Evolutionary conservation across 1,284 basidiomycete species (phyloP).

Genomic region (Stygiomarasmius scandens): DNA sequence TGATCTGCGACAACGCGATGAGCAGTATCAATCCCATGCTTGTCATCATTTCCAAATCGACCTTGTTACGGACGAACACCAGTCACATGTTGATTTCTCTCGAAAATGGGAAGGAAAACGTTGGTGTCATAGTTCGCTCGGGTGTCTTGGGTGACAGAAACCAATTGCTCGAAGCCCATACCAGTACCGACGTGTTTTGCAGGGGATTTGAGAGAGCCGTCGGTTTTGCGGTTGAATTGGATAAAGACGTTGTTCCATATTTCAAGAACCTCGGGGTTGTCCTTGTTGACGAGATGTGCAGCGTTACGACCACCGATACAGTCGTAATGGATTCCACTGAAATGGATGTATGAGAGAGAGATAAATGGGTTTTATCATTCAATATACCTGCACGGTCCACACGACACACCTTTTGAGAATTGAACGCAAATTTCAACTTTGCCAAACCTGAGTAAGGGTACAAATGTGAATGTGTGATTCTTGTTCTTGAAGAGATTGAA

Average conservation of each 20-base stretch:
- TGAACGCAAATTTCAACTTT: conserved; percentile 91
- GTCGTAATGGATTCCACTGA: conserved; percentile 94
- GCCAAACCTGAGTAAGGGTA: conserved; percentile 90
- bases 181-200: conserved; percentile 97
- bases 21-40: conserved; percentile 94
- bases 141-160: conserved; percentile 91
- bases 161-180: conserved; percentile 98
- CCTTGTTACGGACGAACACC: conserved; percentile 88
- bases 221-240: conserved; percentile 95
- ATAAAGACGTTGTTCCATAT: conserved; percentile 99
- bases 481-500: conserved; percentile 73
- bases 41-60: conserved; percentile 91
- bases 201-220: conserved; percentile 81
- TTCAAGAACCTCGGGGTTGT: conserved; percentile 96
- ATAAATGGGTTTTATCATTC: neutral
- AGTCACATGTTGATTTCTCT: conserved; percentile 86
- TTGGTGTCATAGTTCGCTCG: conserved; percentile 98
- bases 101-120: conserved; percentile 90
- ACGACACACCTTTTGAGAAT: conserved; percentile 77
- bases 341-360: conserved; percentile 8
- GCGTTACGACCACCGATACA: conserved; percentile 94
- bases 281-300: conserved; percentile 88
- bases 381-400: conserved; percentile 86
- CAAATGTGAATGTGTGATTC: conserved; percentile 88
- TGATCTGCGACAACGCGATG: conserved; percentile 98